Evolutionary conservation across 305 asterid species (phyloP), one percentile per base, ranked within the genome.

Genomic region (Solanum hybrid): DNA sequence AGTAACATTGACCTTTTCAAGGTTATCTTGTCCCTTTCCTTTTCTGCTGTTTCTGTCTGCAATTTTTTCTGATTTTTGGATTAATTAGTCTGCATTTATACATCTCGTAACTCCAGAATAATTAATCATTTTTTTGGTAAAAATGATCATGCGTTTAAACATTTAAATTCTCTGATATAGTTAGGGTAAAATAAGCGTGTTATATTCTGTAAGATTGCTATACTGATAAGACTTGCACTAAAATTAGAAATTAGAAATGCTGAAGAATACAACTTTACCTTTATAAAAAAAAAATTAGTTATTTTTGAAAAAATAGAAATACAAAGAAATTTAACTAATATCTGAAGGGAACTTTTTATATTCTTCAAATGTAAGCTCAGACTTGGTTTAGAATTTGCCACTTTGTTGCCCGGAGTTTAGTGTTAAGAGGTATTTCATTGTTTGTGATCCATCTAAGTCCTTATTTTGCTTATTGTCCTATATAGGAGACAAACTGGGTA

Each of bases 1-100:
- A 96, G 98, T 88, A 97, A 97, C 88, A 96, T 97, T 31, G 99
- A 96, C 93, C 99, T 97, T 91, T 94, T 97, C 75, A 96, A 96
- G 99, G 99, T 96, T 91, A 86, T 93, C 79, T 85, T 88, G 36
- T 17, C 66, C 85, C 51, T 9, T 84, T 79, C 87, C 82, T 87
- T 77, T 85, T 16, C 75, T 90, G 14, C 40, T 31, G 22, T 64
- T 51, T 86, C 77, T 73, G 69, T 90, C 80, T 24, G 31, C 13
- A 56, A 56, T 20, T 56, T 17, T 84, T 56, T 56, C 29, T 85
- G 22, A 85, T 71, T 56, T 56, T 60, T 29, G 46, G 77, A 60
- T 85, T 85, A 38, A 56, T 56, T 56, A 56, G 7, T 11, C 31
- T 32, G 51, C 88, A 56, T 56, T 6, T 22, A 56, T 56, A 12